phyloP scores from a whole-genome alignment of 768 basidiomycete genomes.

The Hericium rajendrae region DNA sequence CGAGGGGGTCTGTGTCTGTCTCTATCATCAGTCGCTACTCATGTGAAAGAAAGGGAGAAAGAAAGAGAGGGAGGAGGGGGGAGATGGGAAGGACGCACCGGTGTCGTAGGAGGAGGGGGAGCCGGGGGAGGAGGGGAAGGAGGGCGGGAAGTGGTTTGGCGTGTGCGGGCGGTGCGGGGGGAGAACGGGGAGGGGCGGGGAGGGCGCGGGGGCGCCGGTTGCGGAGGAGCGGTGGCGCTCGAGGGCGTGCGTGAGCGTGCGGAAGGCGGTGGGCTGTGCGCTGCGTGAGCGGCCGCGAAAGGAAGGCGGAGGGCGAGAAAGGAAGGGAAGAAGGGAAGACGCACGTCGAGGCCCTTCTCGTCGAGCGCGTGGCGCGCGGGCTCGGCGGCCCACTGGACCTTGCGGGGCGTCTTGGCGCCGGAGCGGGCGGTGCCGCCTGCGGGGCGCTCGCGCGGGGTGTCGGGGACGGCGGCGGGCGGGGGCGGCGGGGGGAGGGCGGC shows the following conservation, averaged over 20 bases:
- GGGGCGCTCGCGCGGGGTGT: neutral
- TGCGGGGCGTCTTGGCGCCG: constrained; percentile 11
- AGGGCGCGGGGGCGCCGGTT: constrained; percentile 11
- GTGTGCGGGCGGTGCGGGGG: constrained; percentile 5
- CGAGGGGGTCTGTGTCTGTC: neutral
- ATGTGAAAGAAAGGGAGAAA: neutral
- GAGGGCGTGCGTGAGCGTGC: constrained; percentile 39
- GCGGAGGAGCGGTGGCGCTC: constrained; percentile 35
- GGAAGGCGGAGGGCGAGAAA: too few relatives aligned
- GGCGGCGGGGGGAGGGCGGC: neutral
- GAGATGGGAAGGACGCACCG: constrained; percentile 29
- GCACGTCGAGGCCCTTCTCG: constrained; percentile 43
- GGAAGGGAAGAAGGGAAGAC: too few relatives aligned
- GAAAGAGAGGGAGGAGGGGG: too few relatives aligned
- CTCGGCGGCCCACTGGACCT: constrained; percentile 12
- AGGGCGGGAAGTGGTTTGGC: constrained; percentile 5
- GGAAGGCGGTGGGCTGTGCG: constrained; percentile 38
- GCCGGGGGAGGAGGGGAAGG: constrained; percentile 9
- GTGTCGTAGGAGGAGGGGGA: neutral
- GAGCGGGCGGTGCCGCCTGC: neutral
- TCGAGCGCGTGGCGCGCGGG: constrained; percentile 33
- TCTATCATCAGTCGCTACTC: neutral
- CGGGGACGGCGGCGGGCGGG: neutral
- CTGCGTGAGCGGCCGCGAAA: too few relatives aligned
- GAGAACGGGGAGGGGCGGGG: constrained; percentile 10